Percentiles rank a stretch among this genome's conserved stretches.
Evolutionary conservation across 306 rosid genomes (phyloP).

Genomic region (Gastrolobium bilobum): DNA sequence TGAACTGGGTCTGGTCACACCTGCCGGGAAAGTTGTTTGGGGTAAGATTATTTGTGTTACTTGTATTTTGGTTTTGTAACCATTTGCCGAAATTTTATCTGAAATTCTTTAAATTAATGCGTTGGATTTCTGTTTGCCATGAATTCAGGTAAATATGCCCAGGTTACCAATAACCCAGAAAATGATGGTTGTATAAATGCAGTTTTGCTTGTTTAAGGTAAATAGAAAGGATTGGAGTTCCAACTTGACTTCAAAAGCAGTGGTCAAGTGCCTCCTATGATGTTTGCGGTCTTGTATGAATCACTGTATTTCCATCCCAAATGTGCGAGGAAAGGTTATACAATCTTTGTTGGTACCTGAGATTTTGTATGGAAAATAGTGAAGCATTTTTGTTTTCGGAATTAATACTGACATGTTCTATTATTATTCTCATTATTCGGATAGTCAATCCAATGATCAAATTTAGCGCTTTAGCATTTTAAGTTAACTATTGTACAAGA

Average conservation of each 20-base stretch:
- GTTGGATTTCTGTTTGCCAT: conserved; percentile 34
- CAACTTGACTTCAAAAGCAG: background rate
- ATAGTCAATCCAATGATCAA: conserved; percentile 1
- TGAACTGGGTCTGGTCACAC: conserved; percentile 95
- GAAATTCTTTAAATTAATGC: background rate
- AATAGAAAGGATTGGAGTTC: background rate
- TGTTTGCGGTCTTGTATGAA: background rate
- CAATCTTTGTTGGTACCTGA: background rate
- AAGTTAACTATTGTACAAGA: background rate
- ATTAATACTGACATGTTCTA: background rate
- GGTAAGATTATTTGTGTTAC: conserved; percentile 61
- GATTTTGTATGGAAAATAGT: conserved; percentile 14
- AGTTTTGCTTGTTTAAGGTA: conserved; percentile 78
- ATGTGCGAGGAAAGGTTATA: background rate
- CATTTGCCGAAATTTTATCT: background rate
- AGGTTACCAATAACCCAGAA: conserved; percentile 94
- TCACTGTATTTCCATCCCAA: background rate
- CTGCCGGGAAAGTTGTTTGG: conserved; percentile 98
- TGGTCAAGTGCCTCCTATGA: background rate
- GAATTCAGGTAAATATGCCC: conserved; percentile 89
- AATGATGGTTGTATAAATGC: conserved; percentile 95
- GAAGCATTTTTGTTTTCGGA: background rate
- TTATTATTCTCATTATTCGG: background rate
- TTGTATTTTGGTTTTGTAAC: background rate
- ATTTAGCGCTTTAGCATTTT: background rate